Conservation (phyloP, 1,284 basidiomycete genomes). For the Ceratobasidium sp. region DNA sequence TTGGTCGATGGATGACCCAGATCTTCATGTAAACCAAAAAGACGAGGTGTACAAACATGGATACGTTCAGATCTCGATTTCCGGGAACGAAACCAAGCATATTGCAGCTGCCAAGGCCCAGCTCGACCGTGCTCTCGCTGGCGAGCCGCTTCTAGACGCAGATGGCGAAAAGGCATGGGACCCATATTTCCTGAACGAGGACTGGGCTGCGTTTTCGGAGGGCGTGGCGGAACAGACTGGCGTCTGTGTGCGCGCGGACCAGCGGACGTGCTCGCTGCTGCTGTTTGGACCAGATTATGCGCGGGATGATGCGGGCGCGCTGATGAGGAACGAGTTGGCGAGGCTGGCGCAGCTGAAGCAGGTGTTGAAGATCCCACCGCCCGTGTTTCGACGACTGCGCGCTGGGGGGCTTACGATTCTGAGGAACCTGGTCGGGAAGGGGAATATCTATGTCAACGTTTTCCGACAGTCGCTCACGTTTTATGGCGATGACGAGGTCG, state of each 20-base stretch:
- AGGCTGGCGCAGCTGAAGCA: conserved; percentile 1
- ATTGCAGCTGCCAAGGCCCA: conserved; percentile 29
- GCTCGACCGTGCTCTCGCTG: conserved; percentile 37
- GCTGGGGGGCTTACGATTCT: conserved; percentile 29
- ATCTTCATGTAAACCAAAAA: conserved; percentile 18
- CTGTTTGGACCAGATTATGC: conserved; percentile 33
- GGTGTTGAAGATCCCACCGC: conserved; percentile 12
- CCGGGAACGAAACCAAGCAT: conserved; percentile 25
- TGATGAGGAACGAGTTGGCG: conserved; percentile 17
- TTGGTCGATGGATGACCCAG: conserved; percentile 37
- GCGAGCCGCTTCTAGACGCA: conserved; percentile 1
- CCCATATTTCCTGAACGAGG: conserved; percentile 9
- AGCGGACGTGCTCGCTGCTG: conserved; percentile 15
- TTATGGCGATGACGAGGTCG: conserved; percentile 28
- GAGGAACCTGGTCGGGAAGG: conserved; percentile 35
- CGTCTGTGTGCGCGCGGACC: conserved; percentile 26
- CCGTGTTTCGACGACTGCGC: conserved; percentile 23
- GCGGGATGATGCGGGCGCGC: conserved; percentile 3
- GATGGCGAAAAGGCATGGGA: conserved; percentile 29
- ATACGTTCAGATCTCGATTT: conserved; percentile 24
- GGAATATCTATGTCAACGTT: conserved; percentile 27
- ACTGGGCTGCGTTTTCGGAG: conserved; percentile 15
- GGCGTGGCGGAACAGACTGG: neutral
- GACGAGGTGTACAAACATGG: conserved; percentile 17
- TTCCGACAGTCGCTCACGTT: conserved; percentile 29